Evolutionary conservation across 441 rosid genomes (phyloP).

Genomic region (Corymbia citriodora): DNA sequence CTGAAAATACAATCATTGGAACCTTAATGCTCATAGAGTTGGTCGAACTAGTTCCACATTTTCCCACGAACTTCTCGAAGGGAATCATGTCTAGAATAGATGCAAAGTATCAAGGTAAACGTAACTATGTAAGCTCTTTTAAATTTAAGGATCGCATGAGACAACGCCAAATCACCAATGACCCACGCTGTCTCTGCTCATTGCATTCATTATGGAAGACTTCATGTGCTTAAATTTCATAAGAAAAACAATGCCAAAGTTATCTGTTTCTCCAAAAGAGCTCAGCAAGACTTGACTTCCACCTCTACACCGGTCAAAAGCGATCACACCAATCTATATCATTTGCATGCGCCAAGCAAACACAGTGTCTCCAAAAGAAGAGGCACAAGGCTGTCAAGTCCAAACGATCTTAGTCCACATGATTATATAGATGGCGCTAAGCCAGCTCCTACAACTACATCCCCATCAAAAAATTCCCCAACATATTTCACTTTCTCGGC

Average conservation of each 20-base stretch:
- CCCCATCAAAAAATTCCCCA: neutral
- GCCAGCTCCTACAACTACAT: neutral
- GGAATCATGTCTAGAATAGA: neutral
- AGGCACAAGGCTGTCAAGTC: neutral
- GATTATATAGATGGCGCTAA: neutral
- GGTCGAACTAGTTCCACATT: neutral
- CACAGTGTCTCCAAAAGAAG: neutral
- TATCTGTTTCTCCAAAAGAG: neutral
- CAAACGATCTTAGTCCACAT: neutral
- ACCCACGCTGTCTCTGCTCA: neutral
- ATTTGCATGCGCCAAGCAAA: rapidly evolving
- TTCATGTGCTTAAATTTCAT: neutral
- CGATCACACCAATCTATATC: neutral
- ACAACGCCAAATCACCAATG: neutral
- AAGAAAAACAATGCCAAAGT: neutral
- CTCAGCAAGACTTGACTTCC: neutral
- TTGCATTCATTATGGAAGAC: neutral
- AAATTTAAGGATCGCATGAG: neutral
- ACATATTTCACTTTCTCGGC: neutral
- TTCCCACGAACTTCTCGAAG: neutral
- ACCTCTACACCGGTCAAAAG: neutral
- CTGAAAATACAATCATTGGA: neutral
- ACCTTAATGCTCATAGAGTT: neutral
- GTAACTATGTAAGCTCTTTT: neutral
- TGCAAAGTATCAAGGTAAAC: neutral